Base-by-base conservation (phyloP, 1,284 basidiomycete genomes). In the Marasmius fiardii region DNA sequence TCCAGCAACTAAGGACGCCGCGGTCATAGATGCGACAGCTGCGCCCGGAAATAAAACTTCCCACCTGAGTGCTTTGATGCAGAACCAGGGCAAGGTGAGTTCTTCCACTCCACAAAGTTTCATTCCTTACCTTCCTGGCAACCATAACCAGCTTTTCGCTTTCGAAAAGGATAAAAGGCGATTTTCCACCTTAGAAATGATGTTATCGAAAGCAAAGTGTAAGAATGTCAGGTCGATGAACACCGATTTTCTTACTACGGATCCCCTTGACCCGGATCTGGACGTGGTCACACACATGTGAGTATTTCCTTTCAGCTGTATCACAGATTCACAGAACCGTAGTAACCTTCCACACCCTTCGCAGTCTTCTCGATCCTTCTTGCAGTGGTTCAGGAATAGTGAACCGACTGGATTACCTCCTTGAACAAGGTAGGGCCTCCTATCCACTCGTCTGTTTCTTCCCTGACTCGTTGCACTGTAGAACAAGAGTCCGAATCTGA, bases 11-110 rank as follows among this genome's bases (percentile, higher is more conserved):
- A 74, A 79, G 44, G 66, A 75, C 35, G 69, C 72, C 43, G 73
- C 83, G 18, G 92, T 95, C 34, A 88, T 99, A 49, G 97, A 99
- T 70, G 95, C 93, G 4, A 99, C 95, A 26, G 90, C 95, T 43
- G 96, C 97, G 0, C 97, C 96, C 0, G 97, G 97, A 0, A 99
- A 99, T 74, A 99, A 99, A 75, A 99, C 97, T 0, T 92, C 92
- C 4, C 93, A 97, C 70, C 74, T 99, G 12, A 90, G 90, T 59
- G 92, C 95, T 10, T 74, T 98, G 39, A 93, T 96, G 88, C 68
- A 77, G 16, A 88, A 87, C 62, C 79, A 80, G 64, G 92, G 93
- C 59, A 92, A 87, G 72, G 93, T 92, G 58, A 62, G 71, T 56
- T 35, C 8, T 52, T 26, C 26, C 28, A 45, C 35, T 12, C 20